Evolutionary conservation across 805 yeast species (phyloP).

Genomic region (Monosporozyma servazzii): DNA sequence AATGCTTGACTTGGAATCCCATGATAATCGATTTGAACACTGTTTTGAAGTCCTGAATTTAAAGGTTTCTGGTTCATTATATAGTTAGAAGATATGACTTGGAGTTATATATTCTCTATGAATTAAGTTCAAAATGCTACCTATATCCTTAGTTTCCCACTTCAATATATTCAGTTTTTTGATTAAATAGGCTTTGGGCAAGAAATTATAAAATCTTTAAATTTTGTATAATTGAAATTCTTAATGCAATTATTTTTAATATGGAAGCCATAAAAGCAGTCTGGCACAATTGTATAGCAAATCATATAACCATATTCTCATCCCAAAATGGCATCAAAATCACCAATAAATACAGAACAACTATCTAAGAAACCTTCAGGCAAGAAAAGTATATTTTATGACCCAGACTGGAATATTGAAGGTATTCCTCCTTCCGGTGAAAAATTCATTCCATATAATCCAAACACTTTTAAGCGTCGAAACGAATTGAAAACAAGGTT

Average conservation of each 20-base stretch:
- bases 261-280: neutral
- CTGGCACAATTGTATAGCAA: neutral
- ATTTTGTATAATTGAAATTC: neutral
- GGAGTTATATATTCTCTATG: neutral
- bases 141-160: too few species aligned
- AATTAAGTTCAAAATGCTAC: neutral
- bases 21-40: constrained; percentile 14
- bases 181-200: neutral
- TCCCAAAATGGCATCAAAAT: neutral
- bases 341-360: neutral
- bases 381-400: constrained; percentile 45
- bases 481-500: constrained; percentile 3
- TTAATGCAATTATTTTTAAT: neutral
- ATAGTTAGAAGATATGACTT: neutral
- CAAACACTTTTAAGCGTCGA: constrained; percentile 26
- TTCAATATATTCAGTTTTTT: too few species aligned
- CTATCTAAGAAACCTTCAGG: constrained; percentile 31
- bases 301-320: constrained; percentile 13
- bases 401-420: constrained; percentile 55
- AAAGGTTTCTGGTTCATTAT: neutral
- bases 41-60: neutral
- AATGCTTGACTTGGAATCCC: constrained; percentile 53
- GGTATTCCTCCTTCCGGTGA: constrained; percentile 42
- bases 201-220: neutral
- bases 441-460: constrained; percentile 24